phyloP scores from a whole-genome alignment of 768 basidiomycete genomes.

The Podaxis sp. region DNA sequence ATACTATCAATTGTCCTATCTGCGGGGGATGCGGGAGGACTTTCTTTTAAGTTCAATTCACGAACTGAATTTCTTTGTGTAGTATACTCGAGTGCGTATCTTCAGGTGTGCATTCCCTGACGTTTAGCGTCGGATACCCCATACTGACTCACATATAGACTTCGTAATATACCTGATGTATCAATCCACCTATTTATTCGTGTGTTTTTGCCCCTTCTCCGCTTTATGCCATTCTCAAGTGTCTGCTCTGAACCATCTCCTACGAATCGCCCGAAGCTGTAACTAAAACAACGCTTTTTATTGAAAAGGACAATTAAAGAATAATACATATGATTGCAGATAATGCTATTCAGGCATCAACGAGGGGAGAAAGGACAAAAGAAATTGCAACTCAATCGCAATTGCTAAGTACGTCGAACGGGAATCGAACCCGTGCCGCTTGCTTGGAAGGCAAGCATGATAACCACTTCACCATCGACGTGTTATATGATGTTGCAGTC shows the following conservation, averaged over 20 bases:
- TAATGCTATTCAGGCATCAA: too few relatives aligned
- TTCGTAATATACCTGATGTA: too few relatives aligned
- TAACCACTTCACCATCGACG: slow-evolving; percentile 86
- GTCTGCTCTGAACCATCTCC: too few relatives aligned
- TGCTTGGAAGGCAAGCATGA: slow-evolving; percentile 85
- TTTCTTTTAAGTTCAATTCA: slow-evolving; percentile 24
- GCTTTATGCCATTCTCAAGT: too few relatives aligned
- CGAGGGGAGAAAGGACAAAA: background rate
- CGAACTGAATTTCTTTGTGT: background rate
- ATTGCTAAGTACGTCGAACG: slow-evolving; percentile 10
- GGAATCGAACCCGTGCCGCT: slow-evolving; percentile 16
- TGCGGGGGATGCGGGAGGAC: slow-evolving; percentile 69
- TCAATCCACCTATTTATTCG: too few relatives aligned
- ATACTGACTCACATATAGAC: too few relatives aligned
- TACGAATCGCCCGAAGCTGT: too few relatives aligned
- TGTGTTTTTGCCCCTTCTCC: too few relatives aligned
- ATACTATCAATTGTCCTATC: slow-evolving; percentile 46
- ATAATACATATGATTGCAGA: too few relatives aligned
- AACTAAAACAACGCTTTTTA: too few relatives aligned
- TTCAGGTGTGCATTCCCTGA: background rate
- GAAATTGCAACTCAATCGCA: background rate
- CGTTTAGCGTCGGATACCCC: too few relatives aligned
- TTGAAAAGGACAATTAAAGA: too few relatives aligned
- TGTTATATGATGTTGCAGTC: background rate
- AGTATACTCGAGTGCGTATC: background rate